phyloP scores from a whole-genome alignment of 2,329 filamentous ascomycete species.

The Fusarium torulosum region DNA sequence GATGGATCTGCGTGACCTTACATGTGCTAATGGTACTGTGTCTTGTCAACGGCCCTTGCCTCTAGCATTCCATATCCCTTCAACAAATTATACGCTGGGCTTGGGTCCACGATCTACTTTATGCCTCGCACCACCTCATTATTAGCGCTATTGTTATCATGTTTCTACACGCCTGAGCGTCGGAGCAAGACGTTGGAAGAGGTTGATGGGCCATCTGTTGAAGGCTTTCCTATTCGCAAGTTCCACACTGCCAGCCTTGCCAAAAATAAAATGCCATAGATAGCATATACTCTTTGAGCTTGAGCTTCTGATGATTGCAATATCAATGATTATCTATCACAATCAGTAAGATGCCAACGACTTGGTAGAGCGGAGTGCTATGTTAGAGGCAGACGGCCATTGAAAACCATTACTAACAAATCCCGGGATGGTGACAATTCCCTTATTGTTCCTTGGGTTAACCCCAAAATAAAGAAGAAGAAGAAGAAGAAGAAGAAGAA shows the following conservation, averaged over 20 bases:
- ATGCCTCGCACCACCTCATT: conserved; percentile 32
- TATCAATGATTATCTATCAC: neutral
- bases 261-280: conserved; percentile 2
- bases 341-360: neutral
- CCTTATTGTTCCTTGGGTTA: no score
- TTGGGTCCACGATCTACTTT: conserved; percentile 46
- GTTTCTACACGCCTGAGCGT: conserved; percentile 41
- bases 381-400: neutral
- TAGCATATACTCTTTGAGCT: neutral
- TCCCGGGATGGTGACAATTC: neutral
- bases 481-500: no score
- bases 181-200: conserved; percentile 40
- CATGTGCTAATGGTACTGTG: conserved; percentile 46
- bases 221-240: conserved; percentile 32
- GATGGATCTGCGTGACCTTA: no score
- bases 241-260: conserved; percentile 21
- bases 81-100: conserved; percentile 51
- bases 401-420: neutral
- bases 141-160: conserved; percentile 31
- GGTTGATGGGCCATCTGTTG: conserved; percentile 45
- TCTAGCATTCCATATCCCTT: conserved; percentile 56
- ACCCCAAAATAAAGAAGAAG: no score
- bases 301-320: neutral
- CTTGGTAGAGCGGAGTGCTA: no score
- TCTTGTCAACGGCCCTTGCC: conserved; percentile 33